phyloP scores from a whole-genome alignment of 2,329 filamentous ascomycete species.

The Fusarium sp. region DNA sequence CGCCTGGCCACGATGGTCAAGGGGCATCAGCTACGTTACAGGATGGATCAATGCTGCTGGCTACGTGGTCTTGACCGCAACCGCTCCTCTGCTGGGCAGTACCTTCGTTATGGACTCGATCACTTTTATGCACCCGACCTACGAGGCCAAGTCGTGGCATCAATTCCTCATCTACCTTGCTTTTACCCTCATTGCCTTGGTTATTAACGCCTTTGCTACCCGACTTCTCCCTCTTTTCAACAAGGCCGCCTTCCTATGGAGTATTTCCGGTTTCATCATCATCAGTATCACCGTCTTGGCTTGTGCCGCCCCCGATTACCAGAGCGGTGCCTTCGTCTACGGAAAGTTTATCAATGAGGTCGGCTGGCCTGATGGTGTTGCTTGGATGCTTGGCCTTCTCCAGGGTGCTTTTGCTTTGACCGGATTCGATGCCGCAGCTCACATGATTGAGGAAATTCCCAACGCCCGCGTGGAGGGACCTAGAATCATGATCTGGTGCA shows the following conservation, averaged over 20 bases:
- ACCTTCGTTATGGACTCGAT: constrained; percentile 77
- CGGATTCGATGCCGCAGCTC: constrained; percentile 64
- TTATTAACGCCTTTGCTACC: constrained; percentile 75
- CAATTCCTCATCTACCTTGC: constrained; percentile 81
- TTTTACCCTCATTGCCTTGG: constrained; percentile 72
- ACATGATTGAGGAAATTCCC: constrained; percentile 69
- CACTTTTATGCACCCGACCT: constrained; percentile 71
- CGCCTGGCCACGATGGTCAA: constrained; percentile 71
- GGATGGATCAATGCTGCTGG: constrained; percentile 83
- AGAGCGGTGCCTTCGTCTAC: constrained; percentile 76
- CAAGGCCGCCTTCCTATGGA: constrained; percentile 80
- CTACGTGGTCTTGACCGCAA: constrained; percentile 79
- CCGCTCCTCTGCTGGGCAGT: constrained; percentile 76
- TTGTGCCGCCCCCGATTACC: constrained; percentile 76
- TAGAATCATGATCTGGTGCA: constrained; percentile 76
- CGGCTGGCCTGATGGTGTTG: constrained; percentile 78
- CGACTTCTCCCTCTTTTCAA: constrained; percentile 74
- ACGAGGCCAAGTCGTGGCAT: constrained; percentile 74
- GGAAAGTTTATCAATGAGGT: constrained; percentile 76
- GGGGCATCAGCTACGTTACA: constrained; percentile 77
- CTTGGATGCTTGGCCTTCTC: constrained; percentile 69
- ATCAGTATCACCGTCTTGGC: constrained; percentile 79
- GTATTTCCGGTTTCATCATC: constrained; percentile 75
- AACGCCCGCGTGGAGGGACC: constrained; percentile 71
- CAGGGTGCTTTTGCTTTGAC: constrained; percentile 67